A percentile compares a stretch with the other conserved stretches of the same genome.
These are phyloP conservation scores for Backusella liffmaniae DNA, from an alignment of 192 early-diverging fungal genomes.

Conservation along the genomic window DNA sequence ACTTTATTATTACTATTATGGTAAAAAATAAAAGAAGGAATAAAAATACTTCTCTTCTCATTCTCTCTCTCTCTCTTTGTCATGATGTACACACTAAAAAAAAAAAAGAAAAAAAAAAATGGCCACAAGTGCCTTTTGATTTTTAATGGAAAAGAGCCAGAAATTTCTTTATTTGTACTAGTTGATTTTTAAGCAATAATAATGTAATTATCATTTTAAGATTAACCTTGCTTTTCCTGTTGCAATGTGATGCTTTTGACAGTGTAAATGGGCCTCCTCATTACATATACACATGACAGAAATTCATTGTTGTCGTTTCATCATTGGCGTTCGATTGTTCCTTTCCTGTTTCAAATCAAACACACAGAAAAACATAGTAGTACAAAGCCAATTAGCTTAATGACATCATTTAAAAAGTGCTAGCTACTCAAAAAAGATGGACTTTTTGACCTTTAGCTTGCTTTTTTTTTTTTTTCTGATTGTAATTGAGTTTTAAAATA, in stretches of 20 bases:
- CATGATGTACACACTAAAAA: too few relatives aligned
- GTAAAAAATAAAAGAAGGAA: too few relatives aligned
- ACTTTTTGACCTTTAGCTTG: not conserved
- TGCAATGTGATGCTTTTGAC: not conserved
- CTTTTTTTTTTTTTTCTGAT: not conserved
- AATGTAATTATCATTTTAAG: not conserved
- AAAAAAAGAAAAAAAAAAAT: too few relatives aligned
- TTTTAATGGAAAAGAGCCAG: not conserved
- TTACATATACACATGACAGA: not conserved
- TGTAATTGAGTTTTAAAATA: not conserved
- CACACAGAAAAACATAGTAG: not conserved
- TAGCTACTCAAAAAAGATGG: not conserved
- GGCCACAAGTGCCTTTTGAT: too few relatives aligned
- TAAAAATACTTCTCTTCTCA: too few relatives aligned
- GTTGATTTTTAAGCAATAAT: not conserved
- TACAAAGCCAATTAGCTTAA: not conserved
- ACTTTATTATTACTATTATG: too few relatives aligned
- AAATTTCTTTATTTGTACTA: not conserved
- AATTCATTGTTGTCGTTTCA: not conserved
- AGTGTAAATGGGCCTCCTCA: not conserved
- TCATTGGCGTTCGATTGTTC: not conserved
- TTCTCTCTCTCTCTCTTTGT: too few relatives aligned
- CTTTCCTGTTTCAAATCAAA: not conserved
- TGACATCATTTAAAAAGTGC: not conserved
- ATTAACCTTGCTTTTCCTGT: not conserved